Percentiles rank a stretch among this genome's conserved stretches.
Evolutionary conservation across 2,329 filamentous ascomycete genomes (phyloP).

Genomic region (Chalara sp.): DNA sequence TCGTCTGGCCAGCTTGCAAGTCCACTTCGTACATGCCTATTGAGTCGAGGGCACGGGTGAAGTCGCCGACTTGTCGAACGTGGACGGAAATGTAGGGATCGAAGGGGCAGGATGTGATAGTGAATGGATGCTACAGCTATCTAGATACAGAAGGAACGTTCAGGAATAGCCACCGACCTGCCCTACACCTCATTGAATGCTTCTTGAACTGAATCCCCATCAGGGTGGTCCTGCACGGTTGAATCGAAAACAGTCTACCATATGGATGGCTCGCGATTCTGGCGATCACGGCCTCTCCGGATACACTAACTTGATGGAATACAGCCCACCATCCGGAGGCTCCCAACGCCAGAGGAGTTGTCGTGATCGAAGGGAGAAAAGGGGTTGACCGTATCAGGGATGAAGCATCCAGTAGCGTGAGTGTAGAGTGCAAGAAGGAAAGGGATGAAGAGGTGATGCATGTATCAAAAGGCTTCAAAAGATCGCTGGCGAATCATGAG

Average conservation of each 20-base stretch:
- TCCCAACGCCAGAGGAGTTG: constrained; percentile 29
- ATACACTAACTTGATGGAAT: constrained; percentile 83
- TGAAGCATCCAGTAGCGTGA: no score
- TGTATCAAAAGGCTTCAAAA: no score
- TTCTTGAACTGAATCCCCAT: constrained; percentile 97
- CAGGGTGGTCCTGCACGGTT: no score
- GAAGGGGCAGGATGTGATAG: constrained; percentile 97
- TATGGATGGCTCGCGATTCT: constrained; percentile 95
- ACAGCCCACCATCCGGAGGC: constrained; percentile 69
- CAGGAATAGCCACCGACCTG: constrained; percentile 96
- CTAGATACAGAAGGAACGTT: constrained; percentile 83
- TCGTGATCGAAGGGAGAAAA: no score
- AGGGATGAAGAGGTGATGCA: no score
- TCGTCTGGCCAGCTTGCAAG: constrained; percentile 83
- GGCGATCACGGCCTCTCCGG: constrained; percentile 88
- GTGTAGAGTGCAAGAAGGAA: no score
- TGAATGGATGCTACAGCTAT: constrained; percentile 97
- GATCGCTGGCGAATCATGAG: no score
- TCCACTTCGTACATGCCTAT: constrained; percentile 98
- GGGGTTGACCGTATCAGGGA: no score
- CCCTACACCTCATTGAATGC: constrained; percentile 95
- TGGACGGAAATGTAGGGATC: constrained; percentile 93
- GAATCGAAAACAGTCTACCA: constrained; percentile 2
- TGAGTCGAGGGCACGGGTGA: constrained; percentile 84
- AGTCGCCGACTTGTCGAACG: constrained; percentile 94